phyloP scores from a whole-genome alignment of 257 asterid genomes.

The Paraleonurus japonicus region DNA sequence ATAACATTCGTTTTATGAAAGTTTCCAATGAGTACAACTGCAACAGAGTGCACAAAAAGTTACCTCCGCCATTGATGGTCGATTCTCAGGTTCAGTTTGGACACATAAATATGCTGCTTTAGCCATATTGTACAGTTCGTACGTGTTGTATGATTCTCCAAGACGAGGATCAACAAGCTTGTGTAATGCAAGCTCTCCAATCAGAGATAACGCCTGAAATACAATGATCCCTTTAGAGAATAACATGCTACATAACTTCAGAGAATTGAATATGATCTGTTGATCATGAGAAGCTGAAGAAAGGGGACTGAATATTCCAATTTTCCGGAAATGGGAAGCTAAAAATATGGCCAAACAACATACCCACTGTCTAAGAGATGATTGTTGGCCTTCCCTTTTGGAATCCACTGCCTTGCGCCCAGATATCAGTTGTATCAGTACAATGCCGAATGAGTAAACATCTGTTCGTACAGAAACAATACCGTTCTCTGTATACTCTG shows the following conservation, averaged over 20 bases:
- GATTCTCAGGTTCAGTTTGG: constrained; percentile 63
- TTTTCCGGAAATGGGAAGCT: not conserved
- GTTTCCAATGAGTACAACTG: not conserved
- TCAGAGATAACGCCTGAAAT: constrained; percentile 59
- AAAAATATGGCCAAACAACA: not conserved
- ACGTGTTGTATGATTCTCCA: constrained; percentile 58
- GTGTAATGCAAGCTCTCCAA: constrained; percentile 67
- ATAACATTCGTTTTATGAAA: not conserved
- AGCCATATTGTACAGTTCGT: constrained; percentile 73
- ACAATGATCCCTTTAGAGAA: not conserved
- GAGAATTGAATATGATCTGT: not conserved
- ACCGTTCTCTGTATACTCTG: constrained; percentile 75
- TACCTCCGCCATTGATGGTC: constrained; percentile 88
- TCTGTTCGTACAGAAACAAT: constrained; percentile 72
- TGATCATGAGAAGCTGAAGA: not conserved
- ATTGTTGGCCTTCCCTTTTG: constrained; percentile 44
- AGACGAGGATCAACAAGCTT: constrained; percentile 69
- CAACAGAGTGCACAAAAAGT: not conserved
- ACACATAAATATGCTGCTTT: constrained; percentile 64
- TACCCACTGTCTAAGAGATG: constrained; percentile 74
- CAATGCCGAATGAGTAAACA: constrained; percentile 66
- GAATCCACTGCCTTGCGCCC: constrained; percentile 67
- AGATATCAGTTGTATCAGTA: constrained; percentile 69
- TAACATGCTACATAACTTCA: not conserved
- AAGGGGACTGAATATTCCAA: not conserved